Evolutionary conservation across 495 filamentous ascomycete genomes (phyloP), one percentile per base, ranked within the genome.

Genomic region (Parmelia sp.): DNA sequence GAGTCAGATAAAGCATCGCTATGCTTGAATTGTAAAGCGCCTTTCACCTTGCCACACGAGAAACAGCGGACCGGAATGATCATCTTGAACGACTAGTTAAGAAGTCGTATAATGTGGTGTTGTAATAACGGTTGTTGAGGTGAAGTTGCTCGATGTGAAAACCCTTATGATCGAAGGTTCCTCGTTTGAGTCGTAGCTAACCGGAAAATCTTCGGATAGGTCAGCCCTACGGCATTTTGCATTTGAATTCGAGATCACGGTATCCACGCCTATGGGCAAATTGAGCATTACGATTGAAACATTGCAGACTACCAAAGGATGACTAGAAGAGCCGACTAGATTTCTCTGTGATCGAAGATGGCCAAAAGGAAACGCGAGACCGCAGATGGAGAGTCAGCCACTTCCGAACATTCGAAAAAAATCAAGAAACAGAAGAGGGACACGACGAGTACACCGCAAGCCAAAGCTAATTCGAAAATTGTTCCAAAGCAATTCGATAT

Each of bases 51-150:
- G 72, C 94, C 94, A 74, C 94, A 98, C 59, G 94, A 97, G 79
- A 98, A 98, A 79, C 94, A 98, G 66, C 94, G 90, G 66, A 98
- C 88, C 2, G 94, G 94, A 70, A 98, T 97, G 75, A 98, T 98
- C 94, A 98, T 98, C 57, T 75, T 84, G 47, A 11, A 15, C 27
- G 25, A 57, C 12, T 23, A 42, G 27, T 42, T 23, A 23, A 2
- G 21, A 17, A 23, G 61, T 29, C 27, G 36, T 15, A 17, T 19
- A 14, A 11, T 35, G 23, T 12, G 5, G 19, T 19, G 17, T 42
- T 42, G 19, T n/a, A 12, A 4, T n/a, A 39, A 19, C 12, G 23
- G 40, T 42, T 4, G 14, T 55, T 21, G 25, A 39, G 23, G 40
- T 31, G 23, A 27, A 53, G 9, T 37, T 27, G 44, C 17, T 29